Evolutionary conservation across 257 asterid species (phyloP).

Genomic region (Eustoma russellianum): DNA sequence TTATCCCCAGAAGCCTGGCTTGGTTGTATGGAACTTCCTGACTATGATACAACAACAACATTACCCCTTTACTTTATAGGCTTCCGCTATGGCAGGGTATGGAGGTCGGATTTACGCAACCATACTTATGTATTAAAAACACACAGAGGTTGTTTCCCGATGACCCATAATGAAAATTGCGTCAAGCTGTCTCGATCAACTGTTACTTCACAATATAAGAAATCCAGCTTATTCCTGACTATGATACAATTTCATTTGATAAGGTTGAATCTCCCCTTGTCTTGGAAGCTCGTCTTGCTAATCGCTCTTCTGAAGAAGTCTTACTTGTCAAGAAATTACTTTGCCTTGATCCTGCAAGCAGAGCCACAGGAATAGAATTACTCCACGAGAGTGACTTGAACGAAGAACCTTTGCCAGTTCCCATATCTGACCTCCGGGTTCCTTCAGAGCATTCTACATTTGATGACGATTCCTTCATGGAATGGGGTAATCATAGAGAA

Average conservation of each 20-base stretch:
- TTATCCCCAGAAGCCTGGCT: slow-evolving; percentile 77
- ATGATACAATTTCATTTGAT: slow-evolving; percentile 59
- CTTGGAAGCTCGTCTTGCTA: slow-evolving; percentile 48
- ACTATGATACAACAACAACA: slow-evolving; percentile 64
- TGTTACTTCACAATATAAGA: too few species aligned
- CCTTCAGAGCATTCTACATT: slow-evolving; percentile 45
- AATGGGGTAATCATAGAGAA: slow-evolving; percentile 43
- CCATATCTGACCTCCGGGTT: slow-evolving; percentile 55
- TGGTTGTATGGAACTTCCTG: slow-evolving; percentile 74
- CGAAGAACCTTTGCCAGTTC: slow-evolving; percentile 70
- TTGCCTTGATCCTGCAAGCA: slow-evolving; percentile 54
- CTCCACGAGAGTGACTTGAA: slow-evolving; percentile 72
- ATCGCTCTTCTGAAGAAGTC: slow-evolving; percentile 58
- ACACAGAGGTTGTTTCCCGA: too few species aligned
- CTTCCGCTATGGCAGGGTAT: too few species aligned
- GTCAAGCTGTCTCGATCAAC: too few species aligned
- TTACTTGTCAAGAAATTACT: slow-evolving; percentile 49
- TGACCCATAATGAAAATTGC: too few species aligned
- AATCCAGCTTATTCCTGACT: too few species aligned
- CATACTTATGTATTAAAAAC: too few species aligned
- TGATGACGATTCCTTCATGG: slow-evolving; percentile 45
- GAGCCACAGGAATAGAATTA: slow-evolving; percentile 76
- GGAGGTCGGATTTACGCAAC: too few species aligned
- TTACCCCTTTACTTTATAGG: too few species aligned
- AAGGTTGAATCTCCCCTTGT: slow-evolving; percentile 62